phyloP scores from a whole-genome alignment of 2,329 filamentous ascomycete genomes.

The Pseudogymnoascus sp. region DNA sequence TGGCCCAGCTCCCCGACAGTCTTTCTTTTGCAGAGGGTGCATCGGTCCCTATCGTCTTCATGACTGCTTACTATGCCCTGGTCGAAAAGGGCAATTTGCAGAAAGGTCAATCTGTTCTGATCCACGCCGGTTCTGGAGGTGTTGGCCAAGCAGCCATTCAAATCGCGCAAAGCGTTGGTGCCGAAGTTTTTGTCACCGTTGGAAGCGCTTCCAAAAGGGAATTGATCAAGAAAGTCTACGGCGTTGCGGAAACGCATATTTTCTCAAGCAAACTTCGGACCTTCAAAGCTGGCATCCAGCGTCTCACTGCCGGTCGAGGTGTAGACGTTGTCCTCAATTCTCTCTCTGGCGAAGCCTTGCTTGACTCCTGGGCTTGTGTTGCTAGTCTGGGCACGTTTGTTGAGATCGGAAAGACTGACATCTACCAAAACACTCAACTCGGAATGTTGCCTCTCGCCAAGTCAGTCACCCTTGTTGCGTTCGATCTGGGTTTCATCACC shows the following conservation, averaged over 20 bases:
- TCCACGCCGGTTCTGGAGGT: slow-evolving; percentile 17
- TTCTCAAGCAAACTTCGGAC: slow-evolving; percentile 28
- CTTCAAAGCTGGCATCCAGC: slow-evolving; percentile 26
- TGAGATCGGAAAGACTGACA: slow-evolving; percentile 34
- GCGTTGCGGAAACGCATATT: not conserved
- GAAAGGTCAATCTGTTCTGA: slow-evolving; percentile 23
- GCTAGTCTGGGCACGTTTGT: slow-evolving; percentile 34
- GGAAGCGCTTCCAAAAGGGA: slow-evolving; percentile 30
- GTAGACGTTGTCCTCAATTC: slow-evolving; percentile 31
- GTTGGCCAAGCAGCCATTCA: slow-evolving; percentile 22
- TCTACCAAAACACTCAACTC: slow-evolving; percentile 27
- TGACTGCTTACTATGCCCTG: slow-evolving; percentile 38
- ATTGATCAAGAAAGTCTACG: not conserved
- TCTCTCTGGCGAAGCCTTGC: slow-evolving; percentile 24
- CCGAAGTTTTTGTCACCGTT: slow-evolving; percentile 37
- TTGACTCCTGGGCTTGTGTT: slow-evolving; percentile 30
- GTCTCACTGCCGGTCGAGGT: slow-evolving; percentile 23
- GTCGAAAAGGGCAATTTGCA: slow-evolving; percentile 31
- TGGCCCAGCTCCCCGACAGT: slow-evolving; percentile 24
- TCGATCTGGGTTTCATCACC: not conserved
- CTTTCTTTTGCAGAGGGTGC: slow-evolving; percentile 33
- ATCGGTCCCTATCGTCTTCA: slow-evolving; percentile 32
- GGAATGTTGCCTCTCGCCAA: slow-evolving; percentile 10
- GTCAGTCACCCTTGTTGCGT: not conserved
- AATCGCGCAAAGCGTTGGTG: slow-evolving; percentile 25